phyloP scores from a whole-genome alignment of 768 basidiomycete genomes.

The Dacryopinax spathularia region DNA sequence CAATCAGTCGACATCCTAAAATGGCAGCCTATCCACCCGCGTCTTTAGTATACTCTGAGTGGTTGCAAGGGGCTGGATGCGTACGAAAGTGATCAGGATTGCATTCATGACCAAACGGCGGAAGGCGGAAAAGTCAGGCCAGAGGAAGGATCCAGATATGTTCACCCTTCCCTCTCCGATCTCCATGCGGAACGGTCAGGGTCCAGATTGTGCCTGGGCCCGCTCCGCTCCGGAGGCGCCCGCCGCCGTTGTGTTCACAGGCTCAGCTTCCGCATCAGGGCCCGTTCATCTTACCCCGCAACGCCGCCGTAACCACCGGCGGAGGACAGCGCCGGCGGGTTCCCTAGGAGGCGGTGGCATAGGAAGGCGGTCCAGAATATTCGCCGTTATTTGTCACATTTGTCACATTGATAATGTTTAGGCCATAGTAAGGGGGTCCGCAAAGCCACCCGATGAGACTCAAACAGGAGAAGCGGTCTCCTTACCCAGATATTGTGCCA shows the following conservation, averaged over 20 bases:
- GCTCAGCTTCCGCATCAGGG: not conserved
- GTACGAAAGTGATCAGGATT: not conserved
- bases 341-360: not conserved
- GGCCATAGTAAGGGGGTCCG: too few species aligned
- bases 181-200: not conserved
- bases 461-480: slow-evolving; percentile 8
- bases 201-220: not conserved
- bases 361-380: not conserved
- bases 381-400: not conserved
- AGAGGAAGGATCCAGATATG: not conserved
- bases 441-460: not conserved
- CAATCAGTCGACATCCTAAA: not conserved
- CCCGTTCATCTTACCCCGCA: not conserved
- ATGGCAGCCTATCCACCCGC: not conserved
- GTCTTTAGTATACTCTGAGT: not conserved
- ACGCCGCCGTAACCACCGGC: not conserved
- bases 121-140: not conserved
- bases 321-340: not conserved
- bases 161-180: not conserved
- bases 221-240: not conserved
- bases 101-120: not conserved
- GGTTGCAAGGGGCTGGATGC: not conserved
- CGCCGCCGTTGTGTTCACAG: not conserved
- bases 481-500: slow-evolving; percentile 14
- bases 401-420: too few species aligned